A percentile compares a stretch with the other conserved stretches of the same genome.
These are phyloP conservation scores for Salpingoeca rosetta DNA, from an alignment of 78 protist species.

Conservation along the genomic window DNA sequence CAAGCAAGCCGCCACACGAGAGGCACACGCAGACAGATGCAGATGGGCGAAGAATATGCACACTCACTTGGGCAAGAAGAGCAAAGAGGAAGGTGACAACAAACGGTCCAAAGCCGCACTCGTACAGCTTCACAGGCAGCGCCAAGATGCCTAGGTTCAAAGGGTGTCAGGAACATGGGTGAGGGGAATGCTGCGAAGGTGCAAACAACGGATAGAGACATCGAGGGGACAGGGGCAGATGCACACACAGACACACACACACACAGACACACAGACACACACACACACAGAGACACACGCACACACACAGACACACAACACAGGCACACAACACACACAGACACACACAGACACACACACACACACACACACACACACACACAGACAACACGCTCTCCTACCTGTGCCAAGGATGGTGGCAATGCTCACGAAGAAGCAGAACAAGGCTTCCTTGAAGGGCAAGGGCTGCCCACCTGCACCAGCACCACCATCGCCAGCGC, in stretches of 20 bases:
- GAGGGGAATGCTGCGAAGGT: too few species aligned
- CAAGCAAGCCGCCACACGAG: too few species aligned
- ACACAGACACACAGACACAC: neutral
- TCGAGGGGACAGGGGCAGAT: too few species aligned
- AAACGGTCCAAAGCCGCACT: neutral
- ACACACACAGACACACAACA: too few species aligned
- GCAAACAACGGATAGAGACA: too few species aligned
- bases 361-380: neutral
- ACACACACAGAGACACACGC: too few species aligned
- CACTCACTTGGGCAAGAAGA: neutral
- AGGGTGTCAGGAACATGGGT: too few species aligned
- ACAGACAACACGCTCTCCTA: neutral
- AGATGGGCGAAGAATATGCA: too few species aligned
- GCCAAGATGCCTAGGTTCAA: neutral
- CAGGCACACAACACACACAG: too few species aligned
- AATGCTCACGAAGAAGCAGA: neutral
- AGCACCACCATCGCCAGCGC: neutral
- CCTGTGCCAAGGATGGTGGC: neutral
- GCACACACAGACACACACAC: conserved; percentile 1
- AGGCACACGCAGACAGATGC: neutral
- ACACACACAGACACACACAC: neutral
- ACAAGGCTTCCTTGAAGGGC: conserved; percentile 60
- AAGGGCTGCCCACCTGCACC: conserved; percentile 50
- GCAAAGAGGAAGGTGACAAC: neutral
- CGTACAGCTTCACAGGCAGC: neutral